Evolutionary conservation across 139 green algal species (phyloP), one percentile per base, ranked within the genome.

Genomic region (Auxenochlorella pyrenoidosa): DNA sequence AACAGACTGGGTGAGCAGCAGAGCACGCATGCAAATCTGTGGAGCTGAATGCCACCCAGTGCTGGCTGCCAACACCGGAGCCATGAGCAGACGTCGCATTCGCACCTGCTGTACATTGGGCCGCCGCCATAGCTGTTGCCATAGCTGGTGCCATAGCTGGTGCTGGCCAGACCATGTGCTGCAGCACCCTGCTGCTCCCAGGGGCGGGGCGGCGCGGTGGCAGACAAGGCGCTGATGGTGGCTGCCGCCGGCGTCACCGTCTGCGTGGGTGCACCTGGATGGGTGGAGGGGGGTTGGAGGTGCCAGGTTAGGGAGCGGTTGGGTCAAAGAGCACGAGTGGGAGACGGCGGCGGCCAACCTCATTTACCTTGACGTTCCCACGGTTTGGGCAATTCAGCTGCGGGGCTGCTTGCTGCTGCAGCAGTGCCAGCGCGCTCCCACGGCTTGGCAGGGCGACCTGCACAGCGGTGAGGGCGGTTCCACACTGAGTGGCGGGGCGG

Each of bases 381-480:
- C 6, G 94, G 94, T 78, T 96, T 96, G 40, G 94, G 89, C 8
- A 93, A 89, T 0, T 86, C 72, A 22, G 90, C 78, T 6, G 82
- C 87, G 2, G 72, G 54, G 34, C 75, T 88, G 81, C 82, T 38
- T 15, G 44, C 47, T 22, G 83, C 51, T 22, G 24, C 63, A 0
- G 19, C 75, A 21, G 36, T 44, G 28, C 77, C 80, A 75, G 51
- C 58, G n/a, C 90, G 82, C 85, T 94, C 91, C 91, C 91, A 94
- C 1, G 91, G 91, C 66, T 94, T 94, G 28, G 89, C 38, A 18
- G 71, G 41, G 12, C 89, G 82, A 2, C 76, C 89, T 92, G 89
- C 81, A 38, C 32, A 79, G 68, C 47, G 76, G 41, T n/a, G 54
- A 63, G 54, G 54, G 54, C 54, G 16, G 10, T 18, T 2, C 30